Conservation (phyloP, 768 basidiomycete genomes). For the Boletellus ananas region DNA sequence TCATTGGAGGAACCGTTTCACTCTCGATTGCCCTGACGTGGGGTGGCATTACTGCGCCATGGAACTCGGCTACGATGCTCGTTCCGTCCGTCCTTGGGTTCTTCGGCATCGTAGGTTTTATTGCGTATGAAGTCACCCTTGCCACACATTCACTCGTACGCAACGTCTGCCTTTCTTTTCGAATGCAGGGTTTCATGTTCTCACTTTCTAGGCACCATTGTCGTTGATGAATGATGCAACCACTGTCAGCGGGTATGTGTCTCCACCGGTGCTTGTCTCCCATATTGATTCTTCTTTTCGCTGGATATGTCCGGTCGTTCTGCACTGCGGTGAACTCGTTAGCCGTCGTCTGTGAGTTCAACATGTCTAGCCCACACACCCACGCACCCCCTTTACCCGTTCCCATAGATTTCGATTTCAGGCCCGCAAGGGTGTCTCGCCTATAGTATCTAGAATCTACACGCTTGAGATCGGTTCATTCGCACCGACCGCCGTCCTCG, state of each 20-base stretch:
- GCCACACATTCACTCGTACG: constrained; percentile 35
- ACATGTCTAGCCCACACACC: neutral
- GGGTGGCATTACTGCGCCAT: constrained; percentile 42
- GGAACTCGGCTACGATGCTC: constrained; percentile 39
- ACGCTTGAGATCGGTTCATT: constrained; percentile 35
- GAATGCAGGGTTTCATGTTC: neutral
- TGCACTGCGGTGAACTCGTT: constrained; percentile 19
- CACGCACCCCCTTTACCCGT: neutral
- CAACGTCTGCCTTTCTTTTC: neutral
- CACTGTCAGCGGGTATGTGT: constrained; percentile 23
- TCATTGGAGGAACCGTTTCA: constrained; percentile 30
- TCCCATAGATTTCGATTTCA: constrained; percentile 39
- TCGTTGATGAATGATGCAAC: constrained; percentile 32
- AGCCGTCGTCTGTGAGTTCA: constrained; percentile 20
- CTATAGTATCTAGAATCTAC: constrained; percentile 35
- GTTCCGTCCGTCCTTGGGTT: constrained; percentile 40
- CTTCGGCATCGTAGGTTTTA: constrained; percentile 33
- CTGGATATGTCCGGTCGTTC: constrained; percentile 32
- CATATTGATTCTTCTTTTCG: neutral
- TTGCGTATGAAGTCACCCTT: constrained; percentile 35
- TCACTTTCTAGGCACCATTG: constrained; percentile 29
- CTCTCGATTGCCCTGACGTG: constrained; percentile 34
- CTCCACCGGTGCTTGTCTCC: neutral
- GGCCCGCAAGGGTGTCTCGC: constrained; percentile 35
- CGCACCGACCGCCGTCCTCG: constrained; percentile 38